These are phyloP conservation scores for Chenopodium album DNA, from an alignment of 148 eudicot genomes.

Conservation along the genomic window DNA sequence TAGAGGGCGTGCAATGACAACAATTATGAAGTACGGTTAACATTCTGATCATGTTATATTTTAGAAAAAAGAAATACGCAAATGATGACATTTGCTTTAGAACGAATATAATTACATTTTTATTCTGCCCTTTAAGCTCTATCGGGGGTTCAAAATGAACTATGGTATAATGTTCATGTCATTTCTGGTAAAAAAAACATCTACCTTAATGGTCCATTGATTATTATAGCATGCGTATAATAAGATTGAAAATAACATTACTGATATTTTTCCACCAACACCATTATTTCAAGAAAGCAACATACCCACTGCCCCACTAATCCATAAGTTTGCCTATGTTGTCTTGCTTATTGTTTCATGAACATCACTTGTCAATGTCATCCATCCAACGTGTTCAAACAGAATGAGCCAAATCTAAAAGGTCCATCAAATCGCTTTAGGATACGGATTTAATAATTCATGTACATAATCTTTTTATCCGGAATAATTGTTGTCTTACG, in stretches of 20 bases:
- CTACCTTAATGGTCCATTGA: not conserved
- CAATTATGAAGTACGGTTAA: not conserved
- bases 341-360: not conserved
- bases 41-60: not conserved
- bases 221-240: conserved; percentile 1
- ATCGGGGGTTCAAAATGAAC: not conserved
- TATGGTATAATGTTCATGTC: not conserved
- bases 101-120: not conserved
- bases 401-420: not conserved
- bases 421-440: not conserved
- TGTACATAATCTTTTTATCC: too few species aligned
- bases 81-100: not conserved
- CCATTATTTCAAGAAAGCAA: conserved; percentile 8
- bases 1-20: conserved; percentile 4
- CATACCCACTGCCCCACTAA: conserved; percentile 9
- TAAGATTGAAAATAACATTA: not conserved
- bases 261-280: not conserved
- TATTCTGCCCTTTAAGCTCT: too few species aligned
- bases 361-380: not conserved
- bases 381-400: not conserved
- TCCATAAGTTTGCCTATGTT: not conserved
- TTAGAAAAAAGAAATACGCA: not conserved
- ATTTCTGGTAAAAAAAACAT: not conserved
- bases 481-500: too few species aligned
- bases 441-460: not conserved